phyloP scores from a whole-genome alignment of 1,284 basidiomycete species.

The Austropuccinia psidii region DNA sequence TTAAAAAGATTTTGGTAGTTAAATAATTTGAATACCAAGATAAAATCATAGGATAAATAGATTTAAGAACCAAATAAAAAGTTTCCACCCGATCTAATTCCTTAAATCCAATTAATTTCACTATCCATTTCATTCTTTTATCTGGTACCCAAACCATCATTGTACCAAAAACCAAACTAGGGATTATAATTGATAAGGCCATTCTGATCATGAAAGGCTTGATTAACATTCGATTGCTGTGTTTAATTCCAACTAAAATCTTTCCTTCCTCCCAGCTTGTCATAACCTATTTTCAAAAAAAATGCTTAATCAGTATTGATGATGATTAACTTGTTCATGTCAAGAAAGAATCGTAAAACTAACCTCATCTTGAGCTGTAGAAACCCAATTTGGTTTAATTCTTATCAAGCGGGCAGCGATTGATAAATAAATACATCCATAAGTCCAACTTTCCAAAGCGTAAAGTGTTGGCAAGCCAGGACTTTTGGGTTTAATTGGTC shows the following conservation, averaged over 20 bases:
- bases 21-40: constrained; percentile 9
- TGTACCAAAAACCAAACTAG: not conserved
- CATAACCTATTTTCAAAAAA: not conserved
- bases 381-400: constrained; percentile 1
- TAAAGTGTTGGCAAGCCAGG: not conserved
- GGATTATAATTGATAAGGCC: not conserved
- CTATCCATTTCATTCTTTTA: not conserved
- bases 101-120: not conserved
- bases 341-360: not conserved
- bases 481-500: constrained; percentile 1
- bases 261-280: constrained; percentile 10
- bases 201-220: not conserved
- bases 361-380: constrained; percentile 27
- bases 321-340: not conserved
- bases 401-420: constrained; percentile 9
- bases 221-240: constrained; percentile 10
- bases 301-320: not conserved
- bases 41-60: constrained; percentile 17
- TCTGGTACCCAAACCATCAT: not conserved
- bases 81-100: not conserved
- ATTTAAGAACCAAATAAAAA: not conserved
- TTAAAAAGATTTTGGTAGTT: not conserved
- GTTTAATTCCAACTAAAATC: not conserved
- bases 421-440: constrained; percentile 22
- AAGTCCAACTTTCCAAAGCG: constrained; percentile 19